Base-by-base conservation (phyloP, 495 filamentous ascomycete genomes). In the Penicillium macrosclerotiorum region DNA sequence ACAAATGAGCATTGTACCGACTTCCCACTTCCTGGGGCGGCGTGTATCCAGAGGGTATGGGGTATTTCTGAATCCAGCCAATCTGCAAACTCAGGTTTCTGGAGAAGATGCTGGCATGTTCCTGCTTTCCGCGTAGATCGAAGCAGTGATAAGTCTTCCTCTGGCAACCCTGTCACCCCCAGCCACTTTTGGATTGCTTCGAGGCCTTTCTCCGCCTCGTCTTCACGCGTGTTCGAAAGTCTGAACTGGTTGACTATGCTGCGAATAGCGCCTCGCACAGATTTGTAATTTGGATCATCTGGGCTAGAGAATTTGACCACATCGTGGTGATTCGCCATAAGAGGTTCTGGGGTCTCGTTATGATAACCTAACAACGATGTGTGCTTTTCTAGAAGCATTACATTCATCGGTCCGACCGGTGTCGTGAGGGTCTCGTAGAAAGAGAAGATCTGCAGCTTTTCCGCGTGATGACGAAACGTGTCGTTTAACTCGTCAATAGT, bases 361-460 rank as follows among this genome's bases (percentile, higher is more conserved):
- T 29, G 46, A 17, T 49, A 49, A 8, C 46, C 46, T 17, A 42
- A 23, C 5, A 24, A 16, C 16, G 37, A 20, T 39, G 40, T 33
- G 4, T 43, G 18, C 34, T 34, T 43, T 9, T 43, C 40, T 11
- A 43, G 23, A 5, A 43, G 18, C 39, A 42, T 42, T n/a, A n/a
- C n/a, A n/a, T n/a, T 26, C 31, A 17, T 42, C 1, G 23, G 20
- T 2, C 37, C 46, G 8, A 49, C 22, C 5, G 37, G 22, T 11
- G 46, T 49, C 12, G 19, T 12, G 2, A 36, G 29, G 0, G 46
- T 49, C 20, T 49, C 46, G 23, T 49, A 42, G 20, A 49, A 49
- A 9, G 46, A 49, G 12, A 49, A 9, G 1, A 42, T 42, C 9
- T 42, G 14, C 2, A 42, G 18, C 6, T 27, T 49, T 20, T 30